A percentile compares a stretch with the other conserved stretches of the same genome.
These are phyloP conservation scores for Neurospora sp. DNA, from an alignment of 495 filamentous ascomycete species.

Conservation along the genomic window DNA sequence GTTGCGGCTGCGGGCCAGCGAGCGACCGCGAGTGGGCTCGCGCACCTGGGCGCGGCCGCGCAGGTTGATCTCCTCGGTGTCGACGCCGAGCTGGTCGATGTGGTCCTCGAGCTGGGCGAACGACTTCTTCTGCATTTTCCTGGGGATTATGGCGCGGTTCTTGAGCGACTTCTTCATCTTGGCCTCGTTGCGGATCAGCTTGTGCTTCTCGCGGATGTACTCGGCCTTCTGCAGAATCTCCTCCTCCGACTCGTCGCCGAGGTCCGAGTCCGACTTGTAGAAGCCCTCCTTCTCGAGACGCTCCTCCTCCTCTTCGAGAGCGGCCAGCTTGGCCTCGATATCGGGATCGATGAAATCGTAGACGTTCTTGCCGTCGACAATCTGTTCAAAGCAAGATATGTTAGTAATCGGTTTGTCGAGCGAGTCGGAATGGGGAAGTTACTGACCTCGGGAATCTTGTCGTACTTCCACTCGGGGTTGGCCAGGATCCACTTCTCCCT, in stretches of 20 bases:
- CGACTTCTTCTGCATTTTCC: slow-evolving; percentile 62
- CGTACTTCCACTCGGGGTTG: slow-evolving; percentile 85
- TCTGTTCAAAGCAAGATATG: slow-evolving; percentile 1
- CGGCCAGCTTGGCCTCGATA: slow-evolving; percentile 82
- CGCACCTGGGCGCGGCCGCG: slow-evolving; percentile 58
- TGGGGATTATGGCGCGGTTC: slow-evolving; percentile 86
- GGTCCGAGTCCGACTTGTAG: slow-evolving; percentile 53
- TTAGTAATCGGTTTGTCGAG: background rate
- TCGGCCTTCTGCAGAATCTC: slow-evolving; percentile 86
- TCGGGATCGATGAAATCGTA: slow-evolving; percentile 96
- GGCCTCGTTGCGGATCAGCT: slow-evolving; percentile 80
- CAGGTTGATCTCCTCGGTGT: slow-evolving; percentile 60
- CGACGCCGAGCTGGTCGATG: slow-evolving; percentile 75
- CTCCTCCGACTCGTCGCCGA: slow-evolving; percentile 76
- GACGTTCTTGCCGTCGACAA: slow-evolving; percentile 89
- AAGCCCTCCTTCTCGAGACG: slow-evolving; percentile 75
- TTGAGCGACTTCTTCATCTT: slow-evolving; percentile 89
- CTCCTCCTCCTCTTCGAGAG: slow-evolving; percentile 92
- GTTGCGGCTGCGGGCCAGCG: slow-evolving; percentile 34
- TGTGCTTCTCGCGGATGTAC: slow-evolving; percentile 84
- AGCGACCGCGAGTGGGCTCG: slow-evolving; percentile 50
- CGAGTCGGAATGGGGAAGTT: background rate
- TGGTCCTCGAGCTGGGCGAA: slow-evolving; percentile 76
- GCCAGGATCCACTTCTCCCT: slow-evolving; percentile 77
- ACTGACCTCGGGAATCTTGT: slow-evolving; percentile 73